Conservation (phyloP, 148 eudicot species). For the Gaultheria prostrata region DNA sequence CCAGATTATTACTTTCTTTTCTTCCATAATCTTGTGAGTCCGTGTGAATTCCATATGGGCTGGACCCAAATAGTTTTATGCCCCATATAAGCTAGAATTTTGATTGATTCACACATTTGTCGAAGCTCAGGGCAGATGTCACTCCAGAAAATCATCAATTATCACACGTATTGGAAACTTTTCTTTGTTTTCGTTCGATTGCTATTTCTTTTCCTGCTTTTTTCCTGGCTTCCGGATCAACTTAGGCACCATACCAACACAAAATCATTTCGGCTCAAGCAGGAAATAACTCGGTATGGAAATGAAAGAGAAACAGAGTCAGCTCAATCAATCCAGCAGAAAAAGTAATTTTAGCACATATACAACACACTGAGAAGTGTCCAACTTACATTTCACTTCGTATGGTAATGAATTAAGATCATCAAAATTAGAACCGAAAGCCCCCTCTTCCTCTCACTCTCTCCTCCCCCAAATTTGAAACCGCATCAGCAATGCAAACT, state of each 20-base stretch:
- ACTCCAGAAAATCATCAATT: background rate
- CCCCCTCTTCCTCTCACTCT: background rate
- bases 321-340: background rate
- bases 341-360: conserved; percentile 11
- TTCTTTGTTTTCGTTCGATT: too few relatives aligned
- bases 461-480: conserved; percentile 14
- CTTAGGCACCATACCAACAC: background rate
- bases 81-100: background rate
- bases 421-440: conserved; percentile 22
- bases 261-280: background rate
- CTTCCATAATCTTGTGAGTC: background rate
- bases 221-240: too few relatives aligned
- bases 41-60: background rate
- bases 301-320: background rate
- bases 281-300: background rate
- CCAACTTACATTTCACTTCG: conserved; percentile 23
- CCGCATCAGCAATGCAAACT: conserved; percentile 16
- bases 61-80: background rate
- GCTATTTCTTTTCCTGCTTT: too few relatives aligned
- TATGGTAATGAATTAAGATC: conserved; percentile 20
- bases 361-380: conserved; percentile 11
- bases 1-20: too few relatives aligned
- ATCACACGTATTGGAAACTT: too few relatives aligned
- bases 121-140: background rate
- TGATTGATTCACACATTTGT: background rate